Evolutionary conservation across 768 basidiomycete species (phyloP), one percentile per base, ranked within the genome.

Genomic region (Kwoniella shandongensis): DNA sequence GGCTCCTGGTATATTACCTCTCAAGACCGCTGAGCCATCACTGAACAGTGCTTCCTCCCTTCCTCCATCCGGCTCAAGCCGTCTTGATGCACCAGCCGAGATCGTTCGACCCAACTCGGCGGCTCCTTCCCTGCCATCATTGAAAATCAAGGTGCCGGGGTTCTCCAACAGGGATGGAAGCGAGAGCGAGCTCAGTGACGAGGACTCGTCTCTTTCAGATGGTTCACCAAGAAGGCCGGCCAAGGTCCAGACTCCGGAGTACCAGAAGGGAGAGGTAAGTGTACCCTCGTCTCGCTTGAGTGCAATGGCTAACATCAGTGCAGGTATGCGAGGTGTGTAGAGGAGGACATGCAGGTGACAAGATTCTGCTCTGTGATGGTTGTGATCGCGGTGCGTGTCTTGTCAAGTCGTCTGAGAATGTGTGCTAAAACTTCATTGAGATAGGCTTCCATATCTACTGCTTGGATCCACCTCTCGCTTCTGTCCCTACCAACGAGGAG

Each of bases 391-490:
- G 87, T 87, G 67, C n/a, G n/a, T n/a, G n/a, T n/a, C n/a, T n/a
- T n/a, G n/a, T n/a, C n/a, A n/a, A 49, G 77, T 69, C 77, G n/a
- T 25, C 22, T 13, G 8, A 46, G 15, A 8, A 44, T 22, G 65
- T 50, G 36, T 41, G 22, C 10, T 17, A 10, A 13, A 11, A 12
- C 25, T 7, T 10, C 13, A 26, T 42, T 36, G 26, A 57, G 18
- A 3, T 59, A 93, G 91, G 94, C 3, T 99, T 91, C 79, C 96
- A 99, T 78, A 96, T 89, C 80, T 91, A 88, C 76, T 99, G 96
- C 74, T 86, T 99, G 56, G 88, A 91, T 70, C 96, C 96, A 12
- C 93, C 93, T 18, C 79, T 98, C 51, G 78, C 81, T 8, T 79
- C 81, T 1, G 88, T 99, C 53, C 96, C 96, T 1, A 60, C 72